Base-by-base conservation (phyloP, 108 stramenopile genomes). In the Fragilaria crotonensis region DNA sequence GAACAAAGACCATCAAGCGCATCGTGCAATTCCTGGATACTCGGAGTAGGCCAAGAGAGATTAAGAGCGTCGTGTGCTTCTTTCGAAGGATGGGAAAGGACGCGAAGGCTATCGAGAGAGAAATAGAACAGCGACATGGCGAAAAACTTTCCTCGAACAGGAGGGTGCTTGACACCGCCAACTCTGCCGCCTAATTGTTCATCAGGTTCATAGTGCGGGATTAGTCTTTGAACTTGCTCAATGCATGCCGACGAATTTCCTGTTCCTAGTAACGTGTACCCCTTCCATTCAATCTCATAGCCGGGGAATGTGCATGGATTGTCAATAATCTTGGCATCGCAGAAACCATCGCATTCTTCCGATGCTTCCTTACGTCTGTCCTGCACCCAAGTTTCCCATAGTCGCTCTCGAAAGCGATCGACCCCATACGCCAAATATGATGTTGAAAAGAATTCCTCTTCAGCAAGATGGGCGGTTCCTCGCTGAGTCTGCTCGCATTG, bases 41-140 rank as follows among this genome's bases (percentile, higher is more conserved):
- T 81, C 17, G 93, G 93, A 28, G 71, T 89, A 19, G 93, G 93
- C 93, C 93, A 94, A 22, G 81, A 72, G 21, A 64, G 17, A 33
- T 73, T 67, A 53, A 86, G 53, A 0, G 63, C 71, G 23, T 59
- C 64, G 54, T 87, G 78, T 17, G 78, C 85, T 9, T 79, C 71
- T 31, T 78, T 62, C 41, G 77, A 60, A 17, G 81, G 79, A 51
- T 80, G 62, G 5, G 81, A 79, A 3, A 95, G 63, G 49, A 84
- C 87, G 4, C 95, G 79, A 0, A 96, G 71, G 54, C 95, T 92
- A 60, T 96, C 95, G 47, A 93, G 67, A 18, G 95, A 72, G 57
- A 90, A 96, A 67, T 89, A 96, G 64, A 87, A 96, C 7, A 96
- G 69, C 29, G 83, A 85, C 92, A 96, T 96, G 55, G 89, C 95